Evolutionary conservation across 108 stramenopile genomes (phyloP), one percentile per base, ranked within the genome.

Genomic region (Stephanodiscus minutulus): DNA sequence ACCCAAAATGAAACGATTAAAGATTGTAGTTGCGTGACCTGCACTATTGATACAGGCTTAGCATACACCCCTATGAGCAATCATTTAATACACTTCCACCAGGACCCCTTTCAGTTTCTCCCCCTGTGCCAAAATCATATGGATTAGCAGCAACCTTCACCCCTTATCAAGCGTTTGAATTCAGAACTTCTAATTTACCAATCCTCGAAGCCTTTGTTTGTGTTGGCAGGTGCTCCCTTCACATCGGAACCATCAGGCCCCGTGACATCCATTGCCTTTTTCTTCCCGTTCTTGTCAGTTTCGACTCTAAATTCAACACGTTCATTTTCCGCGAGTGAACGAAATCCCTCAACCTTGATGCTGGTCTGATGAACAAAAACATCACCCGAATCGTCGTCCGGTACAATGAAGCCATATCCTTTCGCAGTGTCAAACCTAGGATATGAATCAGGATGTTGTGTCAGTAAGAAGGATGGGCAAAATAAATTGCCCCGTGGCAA

Each of bases 241-340:
- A 96, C 96, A 73, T 82, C 85, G 46, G 68, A 88, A 27, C 96
- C 96, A 77, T 87, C 86, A 0, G 96, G 96, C 39, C 96, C 96
- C n/a, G 93, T 96, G 39, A 96, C 96, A 64, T 90, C 82, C 24
- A 82, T 52, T 18, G 96, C 96, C 70, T 87, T 90, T 7, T 24
- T 61, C 24, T 57, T 72, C 20, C 85, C 82, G 33, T 68, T 79
- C 13, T 36, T 43, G 31, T 85, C 81, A 28, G 33, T 39, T 63
- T 79, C 64, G 35, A 64, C 54, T 63, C 46, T 56, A 58, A 72
- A 77, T 37, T 76, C 70, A n/a, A 85, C 80, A 15, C 46, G 33
- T 50, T 85, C 85, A n/a, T 77, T 74, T 55, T 87, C 86, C 6
- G 79, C 83, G 2, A 87, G 72, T 10, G 83, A 81, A 18, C 83